Conservation (phyloP, 345 rosid species). For the Murraya paniculata region DNA sequence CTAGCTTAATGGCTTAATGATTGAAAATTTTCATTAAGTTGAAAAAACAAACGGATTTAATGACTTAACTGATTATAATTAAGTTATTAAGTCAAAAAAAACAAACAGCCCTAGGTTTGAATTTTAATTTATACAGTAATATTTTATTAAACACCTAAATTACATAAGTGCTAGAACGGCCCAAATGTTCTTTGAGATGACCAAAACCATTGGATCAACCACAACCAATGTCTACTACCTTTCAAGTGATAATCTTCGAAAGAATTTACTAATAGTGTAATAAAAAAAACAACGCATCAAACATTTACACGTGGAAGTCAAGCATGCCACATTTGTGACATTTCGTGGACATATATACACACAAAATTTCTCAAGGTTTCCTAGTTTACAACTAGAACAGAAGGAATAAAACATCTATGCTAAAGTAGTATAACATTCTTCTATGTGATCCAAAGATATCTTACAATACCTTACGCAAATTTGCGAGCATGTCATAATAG, state of each 20-base stretch:
- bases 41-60: too few species aligned
- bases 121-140: background rate
- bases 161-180: background rate
- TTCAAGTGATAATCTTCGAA: background rate
- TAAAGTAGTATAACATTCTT: background rate
- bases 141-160: background rate
- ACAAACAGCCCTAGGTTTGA: too few species aligned
- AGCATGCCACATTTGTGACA: background rate
- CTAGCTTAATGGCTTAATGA: too few species aligned
- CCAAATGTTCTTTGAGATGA: background rate
- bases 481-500: background rate
- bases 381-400: background rate
- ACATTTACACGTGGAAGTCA: background rate
- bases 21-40: too few species aligned
- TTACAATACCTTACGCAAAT: background rate
- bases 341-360: background rate
- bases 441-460: background rate
- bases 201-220: background rate
- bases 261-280: background rate
- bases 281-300: background rate
- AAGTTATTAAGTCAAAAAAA: too few species aligned
- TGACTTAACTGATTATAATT: too few species aligned
- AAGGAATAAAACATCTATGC: background rate
- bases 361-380: background rate
- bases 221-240: background rate